Evolutionary conservation across 78 protist species (phyloP), one percentile per base, ranked within the genome.

Genomic region (Speleostelium caveatum): DNA sequence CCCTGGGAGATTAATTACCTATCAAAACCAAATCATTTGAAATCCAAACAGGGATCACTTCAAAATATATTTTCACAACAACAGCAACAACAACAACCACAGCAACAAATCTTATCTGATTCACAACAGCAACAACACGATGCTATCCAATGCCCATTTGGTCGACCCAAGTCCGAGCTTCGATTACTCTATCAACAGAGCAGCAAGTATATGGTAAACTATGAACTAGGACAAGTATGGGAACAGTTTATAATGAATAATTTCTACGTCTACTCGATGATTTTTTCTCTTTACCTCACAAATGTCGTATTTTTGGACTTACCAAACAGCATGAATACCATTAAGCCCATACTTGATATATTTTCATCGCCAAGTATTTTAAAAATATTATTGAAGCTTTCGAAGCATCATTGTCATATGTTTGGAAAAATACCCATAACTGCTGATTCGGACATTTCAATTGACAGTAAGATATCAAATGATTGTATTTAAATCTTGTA

Each of bases 1-100:
- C 89, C 89, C 24, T 80, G 89, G 89, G 66, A 73, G 8, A 41
- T 12, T 33, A 68, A 53, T 35, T 33, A n/a, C n/a, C n/a, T n/a
- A n/a, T n/a, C n/a, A n/a, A n/a, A n/a, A n/a, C n/a, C n/a, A n/a
- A n/a, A n/a, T n/a, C n/a, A n/a, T n/a, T n/a, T n/a, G n/a, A n/a
- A n/a, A n/a, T n/a, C n/a, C n/a, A n/a, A n/a, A n/a, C n/a, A n/a
- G n/a, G n/a, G n/a, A n/a, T n/a, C n/a, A n/a, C n/a, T n/a, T n/a
- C n/a, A n/a, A n/a, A 38, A 69, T 66, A 35, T 39, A 62, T 19
- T 42, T 24, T 66, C 45, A 66, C 24, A 58, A 58, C 8, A 58
- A 6, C 24, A 58, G 62, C 62, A 6, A 58, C 24, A 58, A 22
- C 62, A 6, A 58, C 24, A 58, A 12, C 62, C 16, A 58, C 62